These are phyloP conservation scores for Penicillium freii DNA, from an alignment of 2,329 filamentous ascomycete species.

Conservation along the genomic window DNA sequence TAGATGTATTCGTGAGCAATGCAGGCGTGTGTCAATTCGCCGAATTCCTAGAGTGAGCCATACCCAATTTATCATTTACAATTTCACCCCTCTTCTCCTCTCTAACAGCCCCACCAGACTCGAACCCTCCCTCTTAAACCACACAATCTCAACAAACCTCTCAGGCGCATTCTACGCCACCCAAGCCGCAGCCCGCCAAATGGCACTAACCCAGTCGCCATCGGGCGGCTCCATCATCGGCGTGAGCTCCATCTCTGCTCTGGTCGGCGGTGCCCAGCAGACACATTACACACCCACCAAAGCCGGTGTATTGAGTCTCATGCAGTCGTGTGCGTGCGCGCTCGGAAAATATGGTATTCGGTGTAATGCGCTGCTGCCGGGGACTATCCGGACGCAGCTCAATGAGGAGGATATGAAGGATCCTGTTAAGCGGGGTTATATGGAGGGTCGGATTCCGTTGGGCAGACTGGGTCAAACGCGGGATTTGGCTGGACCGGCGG, in stretches of 20 bases:
- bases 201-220: slow-evolving; percentile 69
- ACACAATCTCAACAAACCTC: slow-evolving; percentile 76
- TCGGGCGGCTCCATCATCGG: slow-evolving; percentile 71
- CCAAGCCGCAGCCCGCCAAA: slow-evolving; percentile 80
- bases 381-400: slow-evolving; percentile 78
- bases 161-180: slow-evolving; percentile 84
- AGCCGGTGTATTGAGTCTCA: slow-evolving; percentile 74
- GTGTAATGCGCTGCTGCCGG: slow-evolving; percentile 80
- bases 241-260: slow-evolving; percentile 42
- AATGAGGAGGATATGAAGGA: slow-evolving; percentile 80
- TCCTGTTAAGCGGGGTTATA: slow-evolving; percentile 69
- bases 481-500: slow-evolving; percentile 80
- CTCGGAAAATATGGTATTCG: slow-evolving; percentile 72
- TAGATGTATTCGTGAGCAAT: slow-evolving; percentile 83
- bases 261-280: slow-evolving; percentile 68
- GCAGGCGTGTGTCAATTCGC: slow-evolving; percentile 86
- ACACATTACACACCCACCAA: slow-evolving; percentile 89
- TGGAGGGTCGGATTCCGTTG: slow-evolving; percentile 77
- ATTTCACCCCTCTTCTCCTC: background rate
- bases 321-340: slow-evolving; percentile 79
- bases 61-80: background rate
- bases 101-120: slow-evolving; percentile 45
- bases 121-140: slow-evolving; percentile 65
- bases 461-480: slow-evolving; percentile 67
- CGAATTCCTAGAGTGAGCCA: slow-evolving; percentile 69